phyloP scores from a whole-genome alignment of 192 early-diverging fungal species.

The Backusella psychrophila region DNA sequence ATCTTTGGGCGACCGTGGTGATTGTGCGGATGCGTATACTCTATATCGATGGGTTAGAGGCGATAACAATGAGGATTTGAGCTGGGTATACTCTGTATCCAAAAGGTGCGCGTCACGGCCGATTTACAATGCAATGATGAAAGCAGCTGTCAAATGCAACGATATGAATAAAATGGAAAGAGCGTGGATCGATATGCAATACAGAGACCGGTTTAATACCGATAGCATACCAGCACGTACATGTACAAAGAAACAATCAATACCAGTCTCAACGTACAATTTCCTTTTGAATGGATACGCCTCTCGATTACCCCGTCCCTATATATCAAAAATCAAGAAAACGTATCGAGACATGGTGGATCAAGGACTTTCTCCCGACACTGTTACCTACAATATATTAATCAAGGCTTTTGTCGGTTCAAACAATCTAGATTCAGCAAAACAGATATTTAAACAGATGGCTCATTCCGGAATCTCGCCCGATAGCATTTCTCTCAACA shows the following conservation, averaged over 20 bases:
- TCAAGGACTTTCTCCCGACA: conserved; percentile 4
- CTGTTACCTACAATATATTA: conserved; percentile 22
- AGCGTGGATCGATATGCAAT: conserved; percentile 17
- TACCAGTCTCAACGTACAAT: conserved; percentile 5
- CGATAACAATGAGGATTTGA: neutral
- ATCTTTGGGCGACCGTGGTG: conserved; percentile 10
- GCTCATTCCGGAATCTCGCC: conserved; percentile 1
- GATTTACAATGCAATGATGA: conserved; percentile 19
- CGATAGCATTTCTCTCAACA: conserved; percentile 15
- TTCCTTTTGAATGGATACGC: conserved; percentile 26
- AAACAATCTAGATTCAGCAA: conserved; percentile 7
- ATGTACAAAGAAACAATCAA: neutral
- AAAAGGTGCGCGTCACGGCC: neutral
- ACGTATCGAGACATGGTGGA: conserved; percentile 5
- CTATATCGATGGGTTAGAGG: conserved; percentile 23
- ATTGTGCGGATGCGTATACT: conserved; percentile 1
- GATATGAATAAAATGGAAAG: conserved; percentile 9
- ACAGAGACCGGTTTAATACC: conserved; percentile 6
- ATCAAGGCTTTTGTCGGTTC: conserved; percentile 24
- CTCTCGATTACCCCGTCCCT: neutral
- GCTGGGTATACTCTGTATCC: neutral
- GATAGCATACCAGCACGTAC: neutral
- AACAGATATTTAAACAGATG: conserved; percentile 21
- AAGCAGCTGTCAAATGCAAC: conserved; percentile 8
- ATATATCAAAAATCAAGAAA: neutral